Evolutionary conservation across 1,139 yeast species (phyloP).

Genomic region (Hanseniaspora uvarum): DNA sequence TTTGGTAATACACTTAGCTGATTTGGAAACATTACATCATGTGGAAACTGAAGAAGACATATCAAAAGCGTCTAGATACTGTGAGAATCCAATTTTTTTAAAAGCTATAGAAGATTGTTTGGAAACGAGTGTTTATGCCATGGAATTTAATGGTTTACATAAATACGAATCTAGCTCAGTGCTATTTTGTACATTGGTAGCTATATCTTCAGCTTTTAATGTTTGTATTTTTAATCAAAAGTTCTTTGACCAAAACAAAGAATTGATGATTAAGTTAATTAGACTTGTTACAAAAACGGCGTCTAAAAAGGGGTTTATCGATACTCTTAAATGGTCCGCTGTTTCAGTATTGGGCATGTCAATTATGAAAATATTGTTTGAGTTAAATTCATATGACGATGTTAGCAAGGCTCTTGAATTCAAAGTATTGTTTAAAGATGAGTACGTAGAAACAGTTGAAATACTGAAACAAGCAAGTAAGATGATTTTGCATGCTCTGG

Average conservation of each 20-base stretch:
- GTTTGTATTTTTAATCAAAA: slow-evolving; percentile 6
- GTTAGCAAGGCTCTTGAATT: background rate
- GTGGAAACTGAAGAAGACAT: slow-evolving; percentile 3
- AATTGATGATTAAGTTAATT: background rate
- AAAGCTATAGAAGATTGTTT: slow-evolving; percentile 3
- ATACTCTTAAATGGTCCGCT: slow-evolving; percentile 15
- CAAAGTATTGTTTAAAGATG: slow-evolving; percentile 2
- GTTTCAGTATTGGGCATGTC: slow-evolving; percentile 2
- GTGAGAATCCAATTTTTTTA: background rate
- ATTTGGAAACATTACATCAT: slow-evolving; percentile 9
- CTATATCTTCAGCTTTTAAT: slow-evolving; percentile 6
- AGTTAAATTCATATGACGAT: background rate
- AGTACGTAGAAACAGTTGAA: background rate
- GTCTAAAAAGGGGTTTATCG: slow-evolving; percentile 9
- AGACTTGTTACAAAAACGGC: background rate
- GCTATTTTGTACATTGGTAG: background rate
- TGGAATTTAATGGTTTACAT: slow-evolving; percentile 2
- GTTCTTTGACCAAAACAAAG: slow-evolving; percentile 6
- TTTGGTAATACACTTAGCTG: slow-evolving; percentile 5
- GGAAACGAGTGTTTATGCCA: background rate
- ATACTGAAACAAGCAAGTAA: slow-evolving; percentile 1
- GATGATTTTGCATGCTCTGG: background rate
- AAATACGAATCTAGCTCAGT: slow-evolving; percentile 6
- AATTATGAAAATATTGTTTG: slow-evolving; percentile 1
- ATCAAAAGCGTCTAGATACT: background rate